Base-by-base conservation (phyloP, 306 rosid species). In the Luffa aegyptiaca region DNA sequence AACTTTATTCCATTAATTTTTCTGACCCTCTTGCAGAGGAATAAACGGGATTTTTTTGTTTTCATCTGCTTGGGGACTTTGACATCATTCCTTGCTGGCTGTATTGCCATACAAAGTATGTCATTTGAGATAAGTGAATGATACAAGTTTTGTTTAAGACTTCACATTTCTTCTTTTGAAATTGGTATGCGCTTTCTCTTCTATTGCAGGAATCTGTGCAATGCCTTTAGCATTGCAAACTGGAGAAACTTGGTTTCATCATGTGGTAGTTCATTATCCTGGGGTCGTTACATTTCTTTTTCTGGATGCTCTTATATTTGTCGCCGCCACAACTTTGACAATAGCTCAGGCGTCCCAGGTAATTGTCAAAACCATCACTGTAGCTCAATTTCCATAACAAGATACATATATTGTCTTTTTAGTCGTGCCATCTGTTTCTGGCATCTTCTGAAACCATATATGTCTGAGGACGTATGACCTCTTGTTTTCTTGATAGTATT, bases 11-110 rank as follows among this genome's bases (percentile, higher is more conserved):
- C 16, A n/a, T 86, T 78, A 57, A 36, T 52, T 61, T 20, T 17
- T 80, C 78, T 69, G 80, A 89, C 63, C 75, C 52, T 88, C 80
- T 89, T 89, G 93, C 97, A 92, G 98, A 88, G 88, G 88, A 95
- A 95, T 88, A 95, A 92, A 74, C 84, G 97, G 86, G 96, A 95
- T 80, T 95, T 95, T 87, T 89, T 95, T 82, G 85, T 91, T 78
- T 83, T 95, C 16, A 49, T 95, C 84, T 92, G 97, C 87, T 1
- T 92, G 85, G 93, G 84, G 84, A 84, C 91, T 81, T 46, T 76
- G 85, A 75, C 97, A 31, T 86, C 98, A 33, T 41, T 82, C 58
- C 10, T 88, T 63, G 5, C 88, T 81, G 90, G 75, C 75, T 89
- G 82, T 10, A 75, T 95, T 80, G 73, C 93, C 33, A 42, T 91